Conservation (phyloP, 257 asterid species). For the Solanum paucissectum region DNA sequence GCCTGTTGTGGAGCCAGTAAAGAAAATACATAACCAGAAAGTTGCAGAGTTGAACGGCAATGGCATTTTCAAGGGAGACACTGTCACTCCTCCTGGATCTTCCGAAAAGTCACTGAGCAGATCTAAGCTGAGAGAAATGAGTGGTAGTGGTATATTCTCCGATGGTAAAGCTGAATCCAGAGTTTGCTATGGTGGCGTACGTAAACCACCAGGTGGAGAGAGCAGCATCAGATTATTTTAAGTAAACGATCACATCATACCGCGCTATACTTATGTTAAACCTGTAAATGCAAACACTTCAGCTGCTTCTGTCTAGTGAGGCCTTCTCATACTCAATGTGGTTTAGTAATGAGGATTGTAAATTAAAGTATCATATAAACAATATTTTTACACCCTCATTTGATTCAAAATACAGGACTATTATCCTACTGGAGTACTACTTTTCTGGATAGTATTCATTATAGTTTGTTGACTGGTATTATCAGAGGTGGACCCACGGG, state of each 20-base stretch:
- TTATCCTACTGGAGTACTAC: not conserved
- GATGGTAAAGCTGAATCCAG: constrained; percentile 67
- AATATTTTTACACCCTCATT: not conserved
- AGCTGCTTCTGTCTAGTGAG: not conserved
- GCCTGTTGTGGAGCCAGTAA: constrained; percentile 44
- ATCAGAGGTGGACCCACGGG: not conserved
- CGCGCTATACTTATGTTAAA: not conserved
- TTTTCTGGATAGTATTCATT: not conserved
- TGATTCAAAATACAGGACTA: not conserved
- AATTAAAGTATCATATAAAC: not conserved
- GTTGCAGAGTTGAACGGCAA: constrained; percentile 77
- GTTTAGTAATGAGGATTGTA: not conserved
- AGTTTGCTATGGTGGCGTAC: constrained; percentile 76
- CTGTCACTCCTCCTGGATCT: constrained; percentile 34
- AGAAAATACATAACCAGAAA: constrained; percentile 63
- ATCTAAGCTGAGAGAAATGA: constrained; percentile 82
- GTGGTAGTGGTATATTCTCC: constrained; percentile 67
- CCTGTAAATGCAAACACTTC: not conserved
- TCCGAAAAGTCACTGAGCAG: constrained; percentile 71
- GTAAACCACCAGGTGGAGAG: constrained; percentile 88
- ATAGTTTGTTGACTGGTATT: not conserved
- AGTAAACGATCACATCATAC: not conserved
- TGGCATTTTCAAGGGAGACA: constrained; percentile 75
- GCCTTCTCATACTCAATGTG: not conserved
- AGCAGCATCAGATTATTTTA: constrained; percentile 82